phyloP scores from a whole-genome alignment of 345 rosid species.

The Eucalyptus victrix region DNA sequence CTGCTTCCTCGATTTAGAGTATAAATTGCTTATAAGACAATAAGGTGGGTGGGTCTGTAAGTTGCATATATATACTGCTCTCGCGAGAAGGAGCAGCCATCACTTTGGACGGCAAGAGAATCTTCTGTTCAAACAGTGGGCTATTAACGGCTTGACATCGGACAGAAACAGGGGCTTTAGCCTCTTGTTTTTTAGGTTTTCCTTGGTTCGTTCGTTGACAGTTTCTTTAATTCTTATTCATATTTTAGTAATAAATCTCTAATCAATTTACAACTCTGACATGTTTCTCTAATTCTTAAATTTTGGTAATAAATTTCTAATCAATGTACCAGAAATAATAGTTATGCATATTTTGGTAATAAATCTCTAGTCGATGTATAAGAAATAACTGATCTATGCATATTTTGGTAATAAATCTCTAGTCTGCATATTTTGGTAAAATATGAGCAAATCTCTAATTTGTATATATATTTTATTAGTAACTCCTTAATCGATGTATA shows the following conservation, averaged over 20 bases:
- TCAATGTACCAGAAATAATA: neutral
- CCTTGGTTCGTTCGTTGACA: neutral
- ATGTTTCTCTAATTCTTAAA: no score
- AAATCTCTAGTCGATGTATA: neutral
- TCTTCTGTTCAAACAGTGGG: neutral
- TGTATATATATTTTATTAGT: neutral
- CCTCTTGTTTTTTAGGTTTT: conserved; percentile 16
- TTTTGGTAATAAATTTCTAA: neutral
- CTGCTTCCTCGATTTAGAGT: neutral
- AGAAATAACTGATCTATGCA: neutral
- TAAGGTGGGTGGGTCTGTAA: neutral
- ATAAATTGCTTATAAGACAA: neutral
- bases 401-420: neutral
- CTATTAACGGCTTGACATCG: neutral
- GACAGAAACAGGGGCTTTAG: conserved; percentile 24
- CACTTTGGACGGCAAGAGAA: neutral
- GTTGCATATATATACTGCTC: neutral
- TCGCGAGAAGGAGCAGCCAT: neutral
- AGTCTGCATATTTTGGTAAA: neutral
- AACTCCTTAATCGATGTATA: neutral
- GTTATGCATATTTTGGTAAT: neutral
- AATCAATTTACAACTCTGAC: no score
- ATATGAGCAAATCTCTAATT: neutral
- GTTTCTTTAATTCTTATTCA: neutral
- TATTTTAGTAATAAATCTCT: neutral